Conservation (phyloP, 176 grass and related monocot genomes). For the Triticum aestivum region IWGSC_CS_RefSeq_v2.1 NC_057798.1:355758375-355758874, state of each 20-base stretch:
- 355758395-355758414: background rate
- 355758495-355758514: conserved; percentile 1
- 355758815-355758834: conserved; percentile 23
- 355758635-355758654: background rate
- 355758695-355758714: conserved; percentile 75
- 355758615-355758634: background rate
- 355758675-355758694: conserved; percentile 24
- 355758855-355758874: conserved; percentile 95
- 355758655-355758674: background rate
- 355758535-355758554: background rate
- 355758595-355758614: background rate
- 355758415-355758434: no score
- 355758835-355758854: conserved; percentile 6
- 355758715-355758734: conserved; percentile 84
- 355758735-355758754: conserved; percentile 98
- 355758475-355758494: background rate
- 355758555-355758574: background rate
- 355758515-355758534: background rate
- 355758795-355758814: conserved; percentile 27
- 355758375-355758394: no score
- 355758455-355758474: background rate
- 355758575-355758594: conserved; percentile 6
- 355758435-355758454: no score
- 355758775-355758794: conserved; percentile 76
- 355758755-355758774: conserved; percentile 89